A percentile compares a stretch with the other conserved stretches of the same genome.
Evolutionary conservation across 1,284 basidiomycete genomes (phyloP).

Genomic region (Prillingera fragicola): DNA sequence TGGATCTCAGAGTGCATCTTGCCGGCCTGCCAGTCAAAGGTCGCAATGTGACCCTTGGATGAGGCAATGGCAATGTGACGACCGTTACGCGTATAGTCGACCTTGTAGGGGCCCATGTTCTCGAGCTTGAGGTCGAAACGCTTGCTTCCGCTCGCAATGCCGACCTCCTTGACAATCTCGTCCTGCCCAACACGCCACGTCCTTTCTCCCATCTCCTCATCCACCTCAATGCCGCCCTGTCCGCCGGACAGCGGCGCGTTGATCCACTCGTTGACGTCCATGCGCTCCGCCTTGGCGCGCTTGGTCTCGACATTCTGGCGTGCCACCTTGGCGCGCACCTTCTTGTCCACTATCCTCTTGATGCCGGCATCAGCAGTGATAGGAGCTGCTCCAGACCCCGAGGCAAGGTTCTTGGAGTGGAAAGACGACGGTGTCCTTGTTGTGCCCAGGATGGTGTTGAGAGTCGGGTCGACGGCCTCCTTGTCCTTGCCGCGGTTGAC

Average conservation of each 20-base stretch:
- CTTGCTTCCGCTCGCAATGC: constrained; percentile 67
- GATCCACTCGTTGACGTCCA: constrained; percentile 47
- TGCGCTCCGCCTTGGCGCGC: constrained; percentile 34
- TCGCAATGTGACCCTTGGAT: constrained; percentile 79
- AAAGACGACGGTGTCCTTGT: constrained; percentile 41
- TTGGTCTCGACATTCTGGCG: constrained; percentile 53
- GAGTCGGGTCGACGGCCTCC: constrained; percentile 53
- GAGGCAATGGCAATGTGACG: constrained; percentile 83
- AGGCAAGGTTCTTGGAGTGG: constrained; percentile 31
- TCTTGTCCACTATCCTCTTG: constrained; percentile 60
- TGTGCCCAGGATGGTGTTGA: constrained; percentile 54
- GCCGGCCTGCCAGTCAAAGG: constrained; percentile 91
- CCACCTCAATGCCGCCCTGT: constrained; percentile 44
- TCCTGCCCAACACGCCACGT: constrained; percentile 84
- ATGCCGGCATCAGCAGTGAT: constrained; percentile 30
- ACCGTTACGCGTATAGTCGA: constrained; percentile 83
- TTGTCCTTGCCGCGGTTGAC: constrained; percentile 35
- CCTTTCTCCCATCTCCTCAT: constrained; percentile 55
- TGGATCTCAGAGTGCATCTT: constrained; percentile 83
- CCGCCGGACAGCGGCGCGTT: constrained; percentile 35
- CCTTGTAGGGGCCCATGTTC: constrained; percentile 63
- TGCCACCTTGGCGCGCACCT: constrained; percentile 63
- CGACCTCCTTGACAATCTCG: constrained; percentile 66
- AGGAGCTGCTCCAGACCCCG: constrained; percentile 21
- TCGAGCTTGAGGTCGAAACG: constrained; percentile 76